phyloP scores from a whole-genome alignment of 2,329 filamentous ascomycete species.

The Apiospora aurea region DNA sequence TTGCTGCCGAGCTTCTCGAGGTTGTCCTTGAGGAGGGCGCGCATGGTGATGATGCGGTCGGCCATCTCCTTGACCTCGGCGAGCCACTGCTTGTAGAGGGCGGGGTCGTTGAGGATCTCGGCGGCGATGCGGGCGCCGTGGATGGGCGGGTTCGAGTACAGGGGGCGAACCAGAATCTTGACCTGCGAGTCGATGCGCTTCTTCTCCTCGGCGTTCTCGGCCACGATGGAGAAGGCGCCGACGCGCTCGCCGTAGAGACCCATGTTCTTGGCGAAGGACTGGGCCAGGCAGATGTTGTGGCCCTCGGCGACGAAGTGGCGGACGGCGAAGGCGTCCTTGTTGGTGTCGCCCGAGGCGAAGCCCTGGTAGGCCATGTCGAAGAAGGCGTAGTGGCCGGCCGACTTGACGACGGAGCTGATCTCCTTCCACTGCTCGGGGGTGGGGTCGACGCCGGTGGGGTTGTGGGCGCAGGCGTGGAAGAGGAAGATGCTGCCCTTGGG shows the following conservation, averaged over 20 bases:
- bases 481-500: constrained; percentile 88
- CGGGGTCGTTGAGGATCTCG: constrained; percentile 85
- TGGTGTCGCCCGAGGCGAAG: constrained; percentile 90
- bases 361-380: constrained; percentile 99
- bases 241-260: constrained; percentile 98
- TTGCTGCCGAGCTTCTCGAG: constrained; percentile 93
- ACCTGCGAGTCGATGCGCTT: constrained; percentile 96
- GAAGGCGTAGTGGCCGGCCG: constrained; percentile 89
- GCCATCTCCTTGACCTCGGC: constrained; percentile 98
- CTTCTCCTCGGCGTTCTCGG: constrained; percentile 86
- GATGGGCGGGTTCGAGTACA: constrained; percentile 98
- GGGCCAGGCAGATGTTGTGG: constrained; percentile 85
- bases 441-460: constrained; percentile 96
- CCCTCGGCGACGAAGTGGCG: constrained; percentile 93
- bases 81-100: constrained; percentile 92
- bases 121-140: constrained; percentile 95
- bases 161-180: constrained; percentile 95
- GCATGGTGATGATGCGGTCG: constrained; percentile 98
- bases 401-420: constrained; percentile 87
- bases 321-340: constrained; percentile 92
- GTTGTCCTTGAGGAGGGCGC: constrained; percentile 90
- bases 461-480: constrained; percentile 97
- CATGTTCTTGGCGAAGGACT: constrained; percentile 99
- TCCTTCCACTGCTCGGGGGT: constrained; percentile 90
- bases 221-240: constrained; percentile 93